Evolutionary conservation across 306 rosid species (phyloP).

Genomic region (Acacia confusa): DNA sequence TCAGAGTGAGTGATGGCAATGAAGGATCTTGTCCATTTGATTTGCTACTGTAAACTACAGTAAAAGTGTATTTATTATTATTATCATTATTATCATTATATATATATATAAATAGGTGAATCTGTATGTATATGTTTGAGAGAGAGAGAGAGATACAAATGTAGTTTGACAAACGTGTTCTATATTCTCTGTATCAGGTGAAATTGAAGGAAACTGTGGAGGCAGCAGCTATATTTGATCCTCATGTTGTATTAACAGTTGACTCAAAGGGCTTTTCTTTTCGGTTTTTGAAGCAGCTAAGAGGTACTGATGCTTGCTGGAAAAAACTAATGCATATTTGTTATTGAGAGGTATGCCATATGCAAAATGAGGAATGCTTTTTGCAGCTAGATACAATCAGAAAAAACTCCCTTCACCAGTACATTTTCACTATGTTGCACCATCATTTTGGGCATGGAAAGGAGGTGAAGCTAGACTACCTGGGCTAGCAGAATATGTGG

Average conservation of each 20-base stretch:
- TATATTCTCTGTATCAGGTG: conserved; percentile 43
- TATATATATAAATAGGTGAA: no score
- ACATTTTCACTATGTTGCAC: conserved; percentile 90
- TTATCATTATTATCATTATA: no score
- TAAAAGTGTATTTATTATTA: neutral
- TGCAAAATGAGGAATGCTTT: conserved; percentile 48
- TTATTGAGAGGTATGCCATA: conserved; percentile 37
- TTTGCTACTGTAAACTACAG: neutral
- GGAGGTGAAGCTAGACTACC: conserved; percentile 86
- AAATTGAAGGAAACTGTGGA: conserved; percentile 69
- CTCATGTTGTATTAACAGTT: conserved; percentile 80
- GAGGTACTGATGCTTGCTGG: conserved; percentile 61
- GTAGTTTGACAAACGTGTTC: neutral
- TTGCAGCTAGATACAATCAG: conserved; percentile 71
- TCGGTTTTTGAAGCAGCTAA: conserved; percentile 72
- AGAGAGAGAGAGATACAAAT: neutral
- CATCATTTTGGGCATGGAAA: conserved; percentile 99
- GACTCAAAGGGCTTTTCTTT: conserved; percentile 93
- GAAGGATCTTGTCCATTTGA: neutral
- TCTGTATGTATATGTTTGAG: neutral
- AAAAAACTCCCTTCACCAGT: conserved; percentile 47
- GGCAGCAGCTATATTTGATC: conserved; percentile 77
- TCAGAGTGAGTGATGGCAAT: conserved; percentile 61
- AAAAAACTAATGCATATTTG: conserved; percentile 23
- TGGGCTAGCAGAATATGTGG: conserved; percentile 77